phyloP scores from a whole-genome alignment of 2,329 filamentous ascomycete species.

The Sporothrix brunneoviolacea region DNA sequence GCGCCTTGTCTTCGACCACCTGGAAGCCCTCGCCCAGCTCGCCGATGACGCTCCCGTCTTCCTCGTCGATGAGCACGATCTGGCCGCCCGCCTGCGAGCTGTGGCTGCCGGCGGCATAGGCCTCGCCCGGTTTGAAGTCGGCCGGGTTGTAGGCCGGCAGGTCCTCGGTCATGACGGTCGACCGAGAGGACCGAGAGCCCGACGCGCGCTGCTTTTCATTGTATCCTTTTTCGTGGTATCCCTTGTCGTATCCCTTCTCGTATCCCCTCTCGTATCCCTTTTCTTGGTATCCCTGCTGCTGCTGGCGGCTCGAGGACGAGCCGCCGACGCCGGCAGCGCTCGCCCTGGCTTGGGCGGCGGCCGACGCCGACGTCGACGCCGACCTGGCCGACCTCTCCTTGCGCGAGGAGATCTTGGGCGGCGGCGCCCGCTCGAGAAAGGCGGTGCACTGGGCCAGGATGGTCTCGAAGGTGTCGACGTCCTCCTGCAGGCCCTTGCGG shows the following conservation, averaged over 20 bases:
- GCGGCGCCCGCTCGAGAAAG: constrained; percentile 77
- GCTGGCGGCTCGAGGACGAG: background rate
- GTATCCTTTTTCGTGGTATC: no score
- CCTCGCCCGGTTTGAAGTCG: constrained; percentile 72
- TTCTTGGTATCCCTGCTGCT: background rate
- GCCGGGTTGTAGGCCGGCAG: constrained; percentile 71
- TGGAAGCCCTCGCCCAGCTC: constrained; percentile 40
- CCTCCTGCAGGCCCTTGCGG: constrained; percentile 73
- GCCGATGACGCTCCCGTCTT: constrained; percentile 90
- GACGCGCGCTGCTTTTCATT: constrained; percentile 1
- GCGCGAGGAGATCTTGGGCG: constrained; percentile 40
- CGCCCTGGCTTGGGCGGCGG: background rate
- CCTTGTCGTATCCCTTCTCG: no score
- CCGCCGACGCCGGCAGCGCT: constrained; percentile 9
- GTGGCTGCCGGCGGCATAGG: constrained; percentile 59
- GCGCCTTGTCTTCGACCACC: constrained; percentile 60
- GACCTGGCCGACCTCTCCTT: constrained; percentile 16
- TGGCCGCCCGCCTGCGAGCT: constrained; percentile 58
- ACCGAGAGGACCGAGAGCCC: constrained; percentile 20
- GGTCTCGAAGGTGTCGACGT: constrained; percentile 91
- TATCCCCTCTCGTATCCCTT: no score
- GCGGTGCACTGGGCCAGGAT: constrained; percentile 93
- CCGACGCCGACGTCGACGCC: background rate
- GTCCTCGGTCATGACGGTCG: constrained; percentile 37
- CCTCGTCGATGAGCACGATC: constrained; percentile 90